These are phyloP conservation scores for Ophiostoma ulmi DNA, from an alignment of 2,329 filamentous ascomycete genomes.

Conservation along the genomic window DNA sequence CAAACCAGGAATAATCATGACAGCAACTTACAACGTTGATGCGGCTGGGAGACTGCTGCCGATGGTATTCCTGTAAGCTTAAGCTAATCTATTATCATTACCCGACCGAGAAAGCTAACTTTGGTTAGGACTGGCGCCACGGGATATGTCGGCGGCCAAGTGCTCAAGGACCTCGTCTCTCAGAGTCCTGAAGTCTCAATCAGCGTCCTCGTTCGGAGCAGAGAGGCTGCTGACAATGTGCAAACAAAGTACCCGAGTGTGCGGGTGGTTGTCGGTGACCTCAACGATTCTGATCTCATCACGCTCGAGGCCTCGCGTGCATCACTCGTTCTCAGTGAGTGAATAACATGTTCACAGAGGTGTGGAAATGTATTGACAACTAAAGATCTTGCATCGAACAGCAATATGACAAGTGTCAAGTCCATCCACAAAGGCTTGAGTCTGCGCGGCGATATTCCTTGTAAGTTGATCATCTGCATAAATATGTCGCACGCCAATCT, in stretches of 20 bases:
- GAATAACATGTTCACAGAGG: not conserved
- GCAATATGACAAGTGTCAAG: not conserved
- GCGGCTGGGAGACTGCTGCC: not conserved
- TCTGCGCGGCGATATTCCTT: not conserved
- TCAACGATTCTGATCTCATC: not conserved
- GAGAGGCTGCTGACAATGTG: not conserved
- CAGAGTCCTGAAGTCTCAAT: not conserved
- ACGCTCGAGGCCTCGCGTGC: not conserved
- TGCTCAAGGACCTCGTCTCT: not conserved
- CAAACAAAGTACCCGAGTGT: not conserved
- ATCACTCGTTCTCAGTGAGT: not conserved
- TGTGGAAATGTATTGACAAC: not conserved
- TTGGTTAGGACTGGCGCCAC: not conserved
- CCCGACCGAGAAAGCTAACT: not conserved
- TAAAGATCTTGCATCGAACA: not conserved
- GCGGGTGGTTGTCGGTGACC: not conserved
- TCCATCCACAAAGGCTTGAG: not conserved
- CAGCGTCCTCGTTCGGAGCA: not conserved
- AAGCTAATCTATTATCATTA: not conserved
- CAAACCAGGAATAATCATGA: not conserved
- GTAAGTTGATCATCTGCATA: not conserved
- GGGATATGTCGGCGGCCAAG: not conserved
- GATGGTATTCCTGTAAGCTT: not conserved
- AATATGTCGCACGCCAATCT: not conserved
- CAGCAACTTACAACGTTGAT: not conserved